A percentile compares a stretch with the other conserved stretches of the same genome.
These are phyloP conservation scores for Podospora comata DNA, from an alignment of 495 filamentous ascomycete genomes.

Conservation along the genomic window DNA sequence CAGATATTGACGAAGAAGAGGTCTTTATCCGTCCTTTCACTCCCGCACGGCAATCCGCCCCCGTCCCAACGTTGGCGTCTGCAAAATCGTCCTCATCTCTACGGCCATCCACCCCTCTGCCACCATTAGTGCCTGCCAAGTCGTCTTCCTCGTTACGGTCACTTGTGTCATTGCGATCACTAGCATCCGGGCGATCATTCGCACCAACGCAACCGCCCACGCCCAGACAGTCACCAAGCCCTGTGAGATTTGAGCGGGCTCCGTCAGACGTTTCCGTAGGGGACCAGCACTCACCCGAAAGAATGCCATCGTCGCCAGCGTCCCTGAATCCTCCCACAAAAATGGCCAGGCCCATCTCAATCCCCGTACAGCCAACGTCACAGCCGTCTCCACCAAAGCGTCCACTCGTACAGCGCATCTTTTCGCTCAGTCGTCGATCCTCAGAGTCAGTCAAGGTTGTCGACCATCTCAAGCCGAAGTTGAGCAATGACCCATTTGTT, in stretches of 20 bases:
- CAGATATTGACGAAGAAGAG: conserved; percentile 29
- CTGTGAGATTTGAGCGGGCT: conserved; percentile 7
- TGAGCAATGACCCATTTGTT: not conserved
- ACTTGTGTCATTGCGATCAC: not conserved
- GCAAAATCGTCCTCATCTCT: not conserved
- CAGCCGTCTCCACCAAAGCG: conserved; percentile 18
- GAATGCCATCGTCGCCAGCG: not conserved
- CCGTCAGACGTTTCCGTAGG: conserved; percentile 7
- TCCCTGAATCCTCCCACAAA: not conserved
- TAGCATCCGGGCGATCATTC: not conserved
- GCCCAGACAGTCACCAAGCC: not conserved
- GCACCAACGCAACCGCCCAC: not conserved
- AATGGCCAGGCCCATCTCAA: not conserved
- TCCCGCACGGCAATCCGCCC: not conserved
- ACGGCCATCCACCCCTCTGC: not conserved
- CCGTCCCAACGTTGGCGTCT: not conserved
- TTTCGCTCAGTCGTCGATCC: conserved; percentile 23
- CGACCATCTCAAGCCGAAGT: conserved; percentile 11
- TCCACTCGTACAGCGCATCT: conserved; percentile 17
- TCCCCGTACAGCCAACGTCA: conserved; percentile 8
- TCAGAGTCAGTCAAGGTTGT: conserved; percentile 18
- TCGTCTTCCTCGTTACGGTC: not conserved
- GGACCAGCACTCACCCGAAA: conserved; percentile 4
- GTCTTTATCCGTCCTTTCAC: conserved; percentile 7
- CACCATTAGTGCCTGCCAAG: not conserved